phyloP scores from a whole-genome alignment of 768 basidiomycete genomes.

The Boletellus sp. region DNA sequence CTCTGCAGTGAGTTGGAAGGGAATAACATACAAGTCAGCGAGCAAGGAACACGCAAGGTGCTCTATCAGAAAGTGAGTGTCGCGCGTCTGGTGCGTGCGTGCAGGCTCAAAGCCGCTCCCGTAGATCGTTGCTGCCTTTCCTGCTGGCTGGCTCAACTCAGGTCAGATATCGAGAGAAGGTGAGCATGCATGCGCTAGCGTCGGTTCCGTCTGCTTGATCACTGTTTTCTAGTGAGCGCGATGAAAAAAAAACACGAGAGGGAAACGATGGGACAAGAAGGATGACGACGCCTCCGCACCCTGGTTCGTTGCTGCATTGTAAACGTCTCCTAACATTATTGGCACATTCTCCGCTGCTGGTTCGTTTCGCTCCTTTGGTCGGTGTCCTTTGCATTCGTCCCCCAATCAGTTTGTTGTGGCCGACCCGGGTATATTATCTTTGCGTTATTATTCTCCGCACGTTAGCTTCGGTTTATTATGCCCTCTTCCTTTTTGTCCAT shows the following conservation, averaged over 20 bases:
- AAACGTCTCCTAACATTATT: constrained; percentile 20
- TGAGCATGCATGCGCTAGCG: constrained; percentile 32
- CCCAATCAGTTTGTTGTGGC: neutral
- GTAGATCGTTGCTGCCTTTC: constrained; percentile 77
- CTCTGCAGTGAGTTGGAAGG: constrained; percentile 54
- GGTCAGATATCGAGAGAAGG: constrained; percentile 86
- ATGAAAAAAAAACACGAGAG: constrained; percentile 82
- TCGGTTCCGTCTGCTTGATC: neutral
- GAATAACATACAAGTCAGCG: constrained; percentile 67
- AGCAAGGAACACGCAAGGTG: constrained; percentile 75
- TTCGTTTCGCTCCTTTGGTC: neutral
- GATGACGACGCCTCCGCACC: constrained; percentile 7
- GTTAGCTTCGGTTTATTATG: constrained; percentile 14
- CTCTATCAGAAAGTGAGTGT: constrained; percentile 70
- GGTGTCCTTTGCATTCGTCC: neutral
- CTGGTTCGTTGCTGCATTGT: neutral
- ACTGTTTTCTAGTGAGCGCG: constrained; percentile 57
- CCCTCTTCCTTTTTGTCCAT: neutral
- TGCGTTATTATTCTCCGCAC: constrained; percentile 10
- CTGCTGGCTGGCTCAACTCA: constrained; percentile 80
- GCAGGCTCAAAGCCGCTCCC: neutral
- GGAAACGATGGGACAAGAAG: constrained; percentile 62
- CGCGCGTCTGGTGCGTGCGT: neutral
- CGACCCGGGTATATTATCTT: constrained; percentile 15
- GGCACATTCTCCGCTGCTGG: constrained; percentile 3